A percentile compares a stretch with the other conserved stretches of the same genome.
Conservation (phyloP, 164 flowering plant genomes). For the Magnolia changhungtana region DNA sequence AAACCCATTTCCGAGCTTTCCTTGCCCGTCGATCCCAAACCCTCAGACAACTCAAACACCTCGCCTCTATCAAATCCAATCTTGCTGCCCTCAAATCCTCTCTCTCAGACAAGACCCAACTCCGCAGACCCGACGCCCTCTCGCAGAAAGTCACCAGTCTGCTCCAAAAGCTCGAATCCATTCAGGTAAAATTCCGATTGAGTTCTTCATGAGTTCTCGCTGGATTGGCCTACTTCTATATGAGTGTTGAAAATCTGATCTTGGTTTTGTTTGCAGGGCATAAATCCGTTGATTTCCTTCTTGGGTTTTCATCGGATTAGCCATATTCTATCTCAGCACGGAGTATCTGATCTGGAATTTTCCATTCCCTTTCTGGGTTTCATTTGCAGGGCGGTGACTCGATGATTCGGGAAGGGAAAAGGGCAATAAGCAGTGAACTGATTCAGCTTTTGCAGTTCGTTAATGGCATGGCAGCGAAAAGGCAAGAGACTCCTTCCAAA, state of each 20-base stretch:
- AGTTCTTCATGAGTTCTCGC: not conserved
- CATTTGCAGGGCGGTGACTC: slow-evolving; percentile 46
- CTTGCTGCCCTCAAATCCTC: slow-evolving; percentile 53
- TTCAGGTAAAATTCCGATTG: slow-evolving; percentile 49
- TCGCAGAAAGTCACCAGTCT: slow-evolving; percentile 43
- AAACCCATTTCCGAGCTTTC: slow-evolving; percentile 68
- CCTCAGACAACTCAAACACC: slow-evolving; percentile 67
- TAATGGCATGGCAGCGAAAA: slow-evolving; percentile 42
- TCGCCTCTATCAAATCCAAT: slow-evolving; percentile 59
- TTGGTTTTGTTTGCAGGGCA: not conserved
- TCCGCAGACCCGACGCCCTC: slow-evolving; percentile 21
- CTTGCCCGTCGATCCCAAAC: slow-evolving; percentile 79
- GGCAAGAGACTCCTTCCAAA: slow-evolving; percentile 25
- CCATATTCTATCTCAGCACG: not conserved
- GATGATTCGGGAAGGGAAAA: slow-evolving; percentile 57
- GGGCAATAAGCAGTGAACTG: slow-evolving; percentile 48
- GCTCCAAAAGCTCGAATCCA: slow-evolving; percentile 59
- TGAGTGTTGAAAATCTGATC: not conserved
- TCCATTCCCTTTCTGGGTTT: slow-evolving; percentile 9
- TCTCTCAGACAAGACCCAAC: slow-evolving; percentile 27
- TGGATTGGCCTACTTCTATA: not conserved
- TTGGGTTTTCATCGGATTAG: not conserved
- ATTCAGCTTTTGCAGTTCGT: slow-evolving; percentile 54
- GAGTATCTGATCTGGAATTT: slow-evolving; percentile 11
- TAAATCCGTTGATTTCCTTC: not conserved